Evolutionary conservation across 176 grass and related monocot species (phyloP).

Genomic region (Bonia amplexicaulis): DNA sequence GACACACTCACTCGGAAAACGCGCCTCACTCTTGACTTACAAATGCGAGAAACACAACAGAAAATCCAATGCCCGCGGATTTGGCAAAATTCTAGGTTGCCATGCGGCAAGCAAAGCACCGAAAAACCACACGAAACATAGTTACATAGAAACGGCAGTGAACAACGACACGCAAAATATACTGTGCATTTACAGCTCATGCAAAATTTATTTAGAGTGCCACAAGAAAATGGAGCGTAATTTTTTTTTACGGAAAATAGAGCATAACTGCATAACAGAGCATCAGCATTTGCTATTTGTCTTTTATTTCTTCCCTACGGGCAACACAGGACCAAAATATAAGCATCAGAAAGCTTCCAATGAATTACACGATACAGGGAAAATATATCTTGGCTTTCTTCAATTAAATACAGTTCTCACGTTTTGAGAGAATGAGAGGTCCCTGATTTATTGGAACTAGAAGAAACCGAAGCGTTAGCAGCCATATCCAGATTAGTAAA

Average conservation of each 20-base stretch:
- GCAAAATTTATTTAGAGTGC: neutral
- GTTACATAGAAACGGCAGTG: no score
- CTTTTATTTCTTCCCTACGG: constrained; percentile 13
- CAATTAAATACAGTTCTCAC: neutral
- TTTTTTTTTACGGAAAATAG: no score
- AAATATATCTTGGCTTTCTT: neutral
- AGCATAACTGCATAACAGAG: neutral
- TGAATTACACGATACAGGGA: neutral
- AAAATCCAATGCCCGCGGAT: no score
- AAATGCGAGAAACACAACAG: no score
- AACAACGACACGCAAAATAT: no score
- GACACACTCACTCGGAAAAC: no score
- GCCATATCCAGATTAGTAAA: constrained; percentile 38
- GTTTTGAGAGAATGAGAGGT: neutral
- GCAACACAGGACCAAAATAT: neutral
- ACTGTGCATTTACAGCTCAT: neutral
- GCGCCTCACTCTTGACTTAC: no score
- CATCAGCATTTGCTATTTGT: neutral
- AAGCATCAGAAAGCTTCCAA: neutral
- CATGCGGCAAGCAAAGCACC: no score
- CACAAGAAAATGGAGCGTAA: neutral
- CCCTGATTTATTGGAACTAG: constrained; percentile 21
- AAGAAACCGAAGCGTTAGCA: neutral
- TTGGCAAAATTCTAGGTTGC: no score
- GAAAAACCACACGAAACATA: no score